Percentiles rank a stretch among this genome's conserved stretches.
phyloP scores from a whole-genome alignment of 306 rosid genomes.

The Echinosophora koreensis region DNA sequence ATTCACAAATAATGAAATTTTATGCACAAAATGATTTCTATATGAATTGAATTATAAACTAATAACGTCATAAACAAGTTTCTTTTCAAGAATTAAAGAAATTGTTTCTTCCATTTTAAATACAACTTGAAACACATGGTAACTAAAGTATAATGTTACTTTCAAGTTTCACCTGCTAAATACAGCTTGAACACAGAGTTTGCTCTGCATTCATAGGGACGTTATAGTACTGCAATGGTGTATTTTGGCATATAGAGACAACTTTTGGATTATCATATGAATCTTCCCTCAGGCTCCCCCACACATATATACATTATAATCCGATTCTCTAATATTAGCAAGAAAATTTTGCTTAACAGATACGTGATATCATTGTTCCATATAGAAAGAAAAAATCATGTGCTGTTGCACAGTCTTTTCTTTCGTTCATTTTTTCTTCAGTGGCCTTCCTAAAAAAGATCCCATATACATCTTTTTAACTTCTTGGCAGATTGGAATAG shows the following conservation, averaged over 20 bases:
- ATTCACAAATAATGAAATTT: background rate
- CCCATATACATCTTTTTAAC: constrained; percentile 1
- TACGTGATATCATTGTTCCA: background rate
- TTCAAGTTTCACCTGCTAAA: constrained; percentile 22
- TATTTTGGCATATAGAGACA: background rate
- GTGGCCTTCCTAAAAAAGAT: constrained; percentile 8
- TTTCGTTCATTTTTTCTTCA: background rate
- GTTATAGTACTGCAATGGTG: background rate
- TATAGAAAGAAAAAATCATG: background rate
- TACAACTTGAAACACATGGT: background rate
- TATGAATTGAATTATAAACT: background rate
- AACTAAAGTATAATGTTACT: background rate
- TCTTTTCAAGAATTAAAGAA: constrained; percentile 31
- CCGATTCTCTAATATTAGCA: background rate
- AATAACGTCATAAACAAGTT: background rate
- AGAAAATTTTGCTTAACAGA: background rate
- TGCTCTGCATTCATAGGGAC: constrained; percentile 24
- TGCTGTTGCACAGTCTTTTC: background rate
- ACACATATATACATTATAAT: background rate
- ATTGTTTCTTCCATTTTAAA: background rate
- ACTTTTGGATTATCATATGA: background rate
- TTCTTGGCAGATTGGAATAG: constrained; percentile 76
- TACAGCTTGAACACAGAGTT: constrained; percentile 13
- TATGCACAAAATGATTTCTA: background rate
- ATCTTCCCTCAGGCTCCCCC: no score